Evolutionary conservation across 2,329 filamentous ascomycete species (phyloP).

Genomic region (Ophiostoma himal-ulmi): DNA sequence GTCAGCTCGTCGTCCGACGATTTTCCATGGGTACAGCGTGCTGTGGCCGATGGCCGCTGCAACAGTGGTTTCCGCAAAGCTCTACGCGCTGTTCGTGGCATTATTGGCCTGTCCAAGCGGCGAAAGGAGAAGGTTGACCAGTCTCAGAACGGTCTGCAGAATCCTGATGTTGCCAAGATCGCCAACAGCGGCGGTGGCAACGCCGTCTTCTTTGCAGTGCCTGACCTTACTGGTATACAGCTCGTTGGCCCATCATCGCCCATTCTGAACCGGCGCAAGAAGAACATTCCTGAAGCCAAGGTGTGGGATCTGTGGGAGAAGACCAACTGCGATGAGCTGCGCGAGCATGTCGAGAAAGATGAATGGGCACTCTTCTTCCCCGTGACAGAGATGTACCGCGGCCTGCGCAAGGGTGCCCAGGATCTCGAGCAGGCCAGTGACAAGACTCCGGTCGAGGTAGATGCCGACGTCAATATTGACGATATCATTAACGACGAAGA

Average conservation of each 20-base stretch:
- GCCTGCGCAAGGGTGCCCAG: constrained; percentile 1
- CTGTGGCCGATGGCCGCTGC: not conserved
- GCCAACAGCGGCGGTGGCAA: constrained; percentile 15
- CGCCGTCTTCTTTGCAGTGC: not conserved
- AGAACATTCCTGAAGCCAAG: not conserved
- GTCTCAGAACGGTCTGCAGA: not conserved
- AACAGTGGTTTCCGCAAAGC: constrained; percentile 2
- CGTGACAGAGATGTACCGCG: constrained; percentile 22
- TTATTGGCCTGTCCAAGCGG: constrained; percentile 1
- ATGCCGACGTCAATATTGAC: not conserved
- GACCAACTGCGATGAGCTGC: constrained; percentile 19
- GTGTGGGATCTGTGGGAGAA: constrained; percentile 24
- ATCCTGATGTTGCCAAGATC: constrained; percentile 3
- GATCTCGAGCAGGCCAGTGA: not conserved
- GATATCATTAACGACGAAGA: constrained; percentile 10
- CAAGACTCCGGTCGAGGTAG: not conserved
- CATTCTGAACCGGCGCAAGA: not conserved
- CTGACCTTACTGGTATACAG: not conserved
- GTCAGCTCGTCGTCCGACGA: constrained; percentile 14
- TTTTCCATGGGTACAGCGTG: not conserved
- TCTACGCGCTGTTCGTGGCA: not conserved
- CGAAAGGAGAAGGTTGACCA: not conserved
- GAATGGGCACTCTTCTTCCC: constrained; percentile 20
- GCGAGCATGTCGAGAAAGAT: not conserved
- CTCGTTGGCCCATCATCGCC: not conserved